A percentile compares a stretch with the other conserved stretches of the same genome.
These are phyloP conservation scores for Datura wrightii DNA, from an alignment of 257 asterid species.

Conservation along the genomic window DNA sequence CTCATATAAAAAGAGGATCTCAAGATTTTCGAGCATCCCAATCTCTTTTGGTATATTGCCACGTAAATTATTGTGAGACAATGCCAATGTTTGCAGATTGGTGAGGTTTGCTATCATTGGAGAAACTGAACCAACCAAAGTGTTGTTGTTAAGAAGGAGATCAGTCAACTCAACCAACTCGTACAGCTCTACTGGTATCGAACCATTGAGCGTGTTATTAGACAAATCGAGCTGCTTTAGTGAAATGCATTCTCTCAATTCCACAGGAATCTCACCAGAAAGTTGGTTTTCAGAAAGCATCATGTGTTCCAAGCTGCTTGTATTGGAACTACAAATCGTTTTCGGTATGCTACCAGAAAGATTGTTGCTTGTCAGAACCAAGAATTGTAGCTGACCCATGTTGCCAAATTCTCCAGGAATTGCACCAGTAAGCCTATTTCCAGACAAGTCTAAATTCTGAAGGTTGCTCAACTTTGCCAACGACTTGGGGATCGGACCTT, in stretches of 20 bases:
- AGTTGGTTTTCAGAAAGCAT: constrained; percentile 64
- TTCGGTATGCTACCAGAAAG: constrained; percentile 69
- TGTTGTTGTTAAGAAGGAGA: constrained; percentile 81
- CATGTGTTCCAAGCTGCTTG: constrained; percentile 65
- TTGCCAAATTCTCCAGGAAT: constrained; percentile 68
- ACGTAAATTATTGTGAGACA: constrained; percentile 66
- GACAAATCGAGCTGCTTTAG: constrained; percentile 82
- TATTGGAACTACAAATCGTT: constrained; percentile 55
- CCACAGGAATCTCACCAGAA: constrained; percentile 67
- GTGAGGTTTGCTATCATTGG: constrained; percentile 62
- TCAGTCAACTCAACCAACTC: constrained; percentile 65
- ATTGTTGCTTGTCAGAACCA: constrained; percentile 70
- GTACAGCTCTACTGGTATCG: constrained; percentile 71
- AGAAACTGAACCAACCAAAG: constrained; percentile 67
- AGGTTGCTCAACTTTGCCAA: constrained; percentile 54
- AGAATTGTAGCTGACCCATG: constrained; percentile 53
- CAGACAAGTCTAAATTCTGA: constrained; percentile 69
- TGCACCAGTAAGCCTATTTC: constrained; percentile 65
- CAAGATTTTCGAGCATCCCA: constrained; percentile 72
- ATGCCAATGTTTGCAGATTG: constrained; percentile 67
- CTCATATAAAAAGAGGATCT: constrained; percentile 72
- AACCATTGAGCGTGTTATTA: constrained; percentile 70
- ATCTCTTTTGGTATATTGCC: constrained; percentile 74
- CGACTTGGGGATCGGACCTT: constrained; percentile 67
- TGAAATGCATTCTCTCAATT: constrained; percentile 56